A percentile compares a stretch with the other conserved stretches of the same genome.
These are phyloP conservation scores for Pilasporangium apinafurcum DNA, from an alignment of 352 stramenopile genomes.

Conservation along the genomic window DNA sequence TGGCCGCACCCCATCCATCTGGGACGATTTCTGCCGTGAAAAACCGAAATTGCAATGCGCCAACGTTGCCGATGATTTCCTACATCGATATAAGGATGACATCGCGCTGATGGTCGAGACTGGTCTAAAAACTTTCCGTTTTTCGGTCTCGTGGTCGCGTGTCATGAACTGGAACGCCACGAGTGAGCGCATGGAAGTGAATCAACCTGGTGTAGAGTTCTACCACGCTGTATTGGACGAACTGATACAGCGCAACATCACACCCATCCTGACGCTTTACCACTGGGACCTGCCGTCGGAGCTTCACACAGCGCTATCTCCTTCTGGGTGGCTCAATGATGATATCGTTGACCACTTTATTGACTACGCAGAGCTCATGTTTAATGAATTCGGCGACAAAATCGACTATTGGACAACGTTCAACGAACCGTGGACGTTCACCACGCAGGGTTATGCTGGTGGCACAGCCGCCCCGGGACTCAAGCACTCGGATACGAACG, in stretches of 20 bases:
- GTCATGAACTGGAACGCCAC: constrained; percentile 72
- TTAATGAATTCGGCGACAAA: constrained; percentile 86
- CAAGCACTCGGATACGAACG: constrained; percentile 21
- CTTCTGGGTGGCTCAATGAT: constrained; percentile 42
- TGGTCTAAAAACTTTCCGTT: constrained; percentile 88
- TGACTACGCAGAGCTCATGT: constrained; percentile 84
- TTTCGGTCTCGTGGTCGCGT: constrained; percentile 87
- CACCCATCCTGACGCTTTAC: constrained; percentile 91
- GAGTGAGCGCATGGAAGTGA: constrained; percentile 37
- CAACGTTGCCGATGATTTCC: constrained; percentile 92
- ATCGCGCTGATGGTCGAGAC: constrained; percentile 88
- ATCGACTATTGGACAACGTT: constrained; percentile 93
- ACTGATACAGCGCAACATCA: constrained; percentile 66
- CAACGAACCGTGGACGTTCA: constrained; percentile 89
- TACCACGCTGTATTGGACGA: constrained; percentile 90
- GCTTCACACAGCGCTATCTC: constrained; percentile 63
- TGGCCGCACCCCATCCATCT: constrained; percentile 80
- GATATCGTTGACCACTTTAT: constrained; percentile 57
- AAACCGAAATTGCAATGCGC: constrained; percentile 79
- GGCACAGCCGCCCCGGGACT: constrained; percentile 36
- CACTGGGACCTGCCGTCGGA: constrained; percentile 93
- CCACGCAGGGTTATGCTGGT: constrained; percentile 34
- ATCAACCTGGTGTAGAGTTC: constrained; percentile 85
- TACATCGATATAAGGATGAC: constrained; percentile 87
- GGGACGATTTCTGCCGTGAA: constrained; percentile 87